Evolutionary conservation across 768 basidiomycete genomes (phyloP).

Genomic region (Trametes meyenii): DNA sequence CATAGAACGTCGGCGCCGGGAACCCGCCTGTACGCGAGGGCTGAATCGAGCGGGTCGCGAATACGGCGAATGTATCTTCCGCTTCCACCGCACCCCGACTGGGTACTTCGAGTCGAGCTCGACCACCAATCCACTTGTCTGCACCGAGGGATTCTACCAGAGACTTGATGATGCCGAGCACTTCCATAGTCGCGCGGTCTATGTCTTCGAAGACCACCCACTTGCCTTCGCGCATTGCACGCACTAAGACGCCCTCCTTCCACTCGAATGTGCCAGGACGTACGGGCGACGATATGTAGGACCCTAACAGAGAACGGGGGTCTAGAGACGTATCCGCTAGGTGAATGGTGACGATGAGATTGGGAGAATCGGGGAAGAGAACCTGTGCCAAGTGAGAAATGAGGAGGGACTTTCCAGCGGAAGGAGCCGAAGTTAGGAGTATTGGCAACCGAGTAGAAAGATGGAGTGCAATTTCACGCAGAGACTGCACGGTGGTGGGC

Average conservation of each 20-base stretch:
- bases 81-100: constrained; percentile 76
- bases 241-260: constrained; percentile 92
- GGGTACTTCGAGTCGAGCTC: constrained; percentile 71
- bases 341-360: constrained; percentile 83
- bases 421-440: constrained; percentile 83
- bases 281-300: constrained; percentile 85
- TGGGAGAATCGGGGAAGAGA: constrained; percentile 59
- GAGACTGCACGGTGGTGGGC: constrained; percentile 55
- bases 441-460: constrained; percentile 73
- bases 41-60: constrained; percentile 79
- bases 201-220: constrained; percentile 95
- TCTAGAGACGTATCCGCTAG: constrained; percentile 96
- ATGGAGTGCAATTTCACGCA: constrained; percentile 65
- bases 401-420: constrained; percentile 85
- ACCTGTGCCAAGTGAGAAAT: constrained; percentile 73
- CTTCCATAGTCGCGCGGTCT: constrained; percentile 87
- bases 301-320: constrained; percentile 89
- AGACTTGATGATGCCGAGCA: constrained; percentile 84
- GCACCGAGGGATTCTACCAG: constrained; percentile 72
- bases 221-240: constrained; percentile 85
- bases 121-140: constrained; percentile 76
- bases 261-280: constrained; percentile 91
- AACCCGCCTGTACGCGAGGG: constrained; percentile 52
- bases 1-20: constrained; percentile 72
- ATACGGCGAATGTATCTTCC: constrained; percentile 78